phyloP scores from a whole-genome alignment of 345 rosid species.

The Cardamine chenopodiifolia region DNA sequence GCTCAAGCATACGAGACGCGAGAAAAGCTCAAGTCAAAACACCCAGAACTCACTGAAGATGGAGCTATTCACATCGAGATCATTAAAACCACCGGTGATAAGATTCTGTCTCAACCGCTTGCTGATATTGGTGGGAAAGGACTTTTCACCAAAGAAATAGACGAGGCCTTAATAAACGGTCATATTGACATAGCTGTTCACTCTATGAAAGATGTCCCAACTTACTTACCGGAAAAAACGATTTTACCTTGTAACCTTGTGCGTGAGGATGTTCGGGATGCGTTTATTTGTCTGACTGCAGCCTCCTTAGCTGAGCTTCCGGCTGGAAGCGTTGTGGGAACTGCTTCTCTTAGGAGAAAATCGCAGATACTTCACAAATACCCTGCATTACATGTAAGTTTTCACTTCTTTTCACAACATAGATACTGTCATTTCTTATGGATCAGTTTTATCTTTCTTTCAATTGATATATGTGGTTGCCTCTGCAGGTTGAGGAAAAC shows the following conservation, averaged over 20 bases:
- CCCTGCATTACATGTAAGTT: constrained; percentile 72
- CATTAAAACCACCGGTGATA: constrained; percentile 96
- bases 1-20: constrained; percentile 98
- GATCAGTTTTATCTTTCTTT: neutral
- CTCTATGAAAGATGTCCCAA: constrained; percentile 98
- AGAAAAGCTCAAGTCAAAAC: constrained; percentile 69
- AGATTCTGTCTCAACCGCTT: constrained; percentile 86
- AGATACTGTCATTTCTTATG: constrained; percentile 1
- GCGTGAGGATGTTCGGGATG: constrained; percentile 98
- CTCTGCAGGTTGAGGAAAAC: constrained; percentile 77
- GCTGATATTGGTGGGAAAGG: constrained; percentile 99
- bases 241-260: constrained; percentile 83
- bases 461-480: neutral
- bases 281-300: constrained; percentile 70
- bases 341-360: constrained; percentile 97
- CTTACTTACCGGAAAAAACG: constrained; percentile 84
- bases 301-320: constrained; percentile 80
- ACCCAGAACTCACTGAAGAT: constrained; percentile 79
- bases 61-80: constrained; percentile 90
- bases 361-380: constrained; percentile 90
- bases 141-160: constrained; percentile 92
- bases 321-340: constrained; percentile 83
- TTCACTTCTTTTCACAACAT: neutral
- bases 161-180: constrained; percentile 81
- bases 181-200: constrained; percentile 98